Evolutionary conservation across 495 filamentous ascomycete species (phyloP).

Genomic region (Cudoniella acicularis): DNA sequence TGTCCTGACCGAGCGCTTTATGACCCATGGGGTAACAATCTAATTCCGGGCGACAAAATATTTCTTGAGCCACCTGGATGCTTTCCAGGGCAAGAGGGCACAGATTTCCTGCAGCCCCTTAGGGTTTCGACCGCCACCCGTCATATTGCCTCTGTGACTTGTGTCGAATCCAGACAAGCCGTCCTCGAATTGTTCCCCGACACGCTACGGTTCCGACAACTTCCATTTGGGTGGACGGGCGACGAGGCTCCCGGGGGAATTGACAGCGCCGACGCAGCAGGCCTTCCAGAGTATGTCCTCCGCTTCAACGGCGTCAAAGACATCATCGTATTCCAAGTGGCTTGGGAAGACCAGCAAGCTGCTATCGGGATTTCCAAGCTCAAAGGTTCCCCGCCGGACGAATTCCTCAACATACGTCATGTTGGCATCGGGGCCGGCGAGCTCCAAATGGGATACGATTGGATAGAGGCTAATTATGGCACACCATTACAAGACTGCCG

Average conservation of each 20-base stretch:
- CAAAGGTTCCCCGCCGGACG: neutral
- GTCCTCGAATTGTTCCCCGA: neutral
- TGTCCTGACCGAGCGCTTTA: neutral
- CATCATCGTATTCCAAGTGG: neutral
- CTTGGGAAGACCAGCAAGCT: neutral
- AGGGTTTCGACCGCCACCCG: neutral
- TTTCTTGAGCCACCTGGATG: neutral
- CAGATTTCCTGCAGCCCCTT: neutral
- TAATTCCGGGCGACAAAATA: neutral
- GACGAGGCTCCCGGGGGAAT: neutral
- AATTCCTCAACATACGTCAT: neutral
- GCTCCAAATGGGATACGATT: neutral
- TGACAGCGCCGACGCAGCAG: neutral
- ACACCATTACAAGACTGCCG: neutral
- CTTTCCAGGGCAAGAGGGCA: neutral
- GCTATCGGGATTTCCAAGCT: neutral
- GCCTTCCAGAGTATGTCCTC: neutral
- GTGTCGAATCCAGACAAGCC: neutral
- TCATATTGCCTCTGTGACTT: neutral
- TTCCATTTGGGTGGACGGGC: neutral
- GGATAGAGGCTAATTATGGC: neutral
- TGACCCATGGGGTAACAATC: neutral
- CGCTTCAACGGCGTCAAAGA: conserved; percentile 2
- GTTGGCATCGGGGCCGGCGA: neutral
- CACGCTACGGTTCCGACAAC: neutral